phyloP scores from a whole-genome alignment of 2,329 filamentous ascomycete species.

The Microsporum audouinii region DNA sequence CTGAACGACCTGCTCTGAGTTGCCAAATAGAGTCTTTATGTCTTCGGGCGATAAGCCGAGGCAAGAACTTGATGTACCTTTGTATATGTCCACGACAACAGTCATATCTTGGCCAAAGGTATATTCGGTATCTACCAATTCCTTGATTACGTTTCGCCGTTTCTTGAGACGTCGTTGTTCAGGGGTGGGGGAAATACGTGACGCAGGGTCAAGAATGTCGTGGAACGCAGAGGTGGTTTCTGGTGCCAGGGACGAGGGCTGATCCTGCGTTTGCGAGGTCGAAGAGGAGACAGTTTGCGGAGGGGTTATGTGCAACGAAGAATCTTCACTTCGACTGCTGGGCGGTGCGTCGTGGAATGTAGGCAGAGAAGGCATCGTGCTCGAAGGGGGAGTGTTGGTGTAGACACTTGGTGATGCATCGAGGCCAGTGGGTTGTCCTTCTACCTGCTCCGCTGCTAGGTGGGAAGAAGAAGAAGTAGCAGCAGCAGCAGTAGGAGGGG shows the following conservation, averaged over 20 bases:
- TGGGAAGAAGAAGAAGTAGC: slow-evolving; percentile 23
- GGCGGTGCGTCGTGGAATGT: slow-evolving; percentile 16
- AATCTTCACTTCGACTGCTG: slow-evolving; percentile 27
- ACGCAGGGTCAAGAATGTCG: slow-evolving; percentile 11
- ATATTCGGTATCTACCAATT: slow-evolving; percentile 85
- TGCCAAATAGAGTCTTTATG: slow-evolving; percentile 81
- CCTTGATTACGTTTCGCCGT: slow-evolving; percentile 75
- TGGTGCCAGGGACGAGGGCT: background rate
- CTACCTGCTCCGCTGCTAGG: slow-evolving; percentile 9
- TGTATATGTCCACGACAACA: slow-evolving; percentile 95
- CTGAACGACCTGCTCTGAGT: slow-evolving; percentile 77
- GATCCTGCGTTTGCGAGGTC: slow-evolving; percentile 7
- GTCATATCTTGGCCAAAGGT: slow-evolving; percentile 92
- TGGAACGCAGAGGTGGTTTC: slow-evolving; percentile 11
- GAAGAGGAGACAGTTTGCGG: slow-evolving; percentile 27
- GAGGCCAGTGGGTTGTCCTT: slow-evolving; percentile 4
- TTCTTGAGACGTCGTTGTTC: slow-evolving; percentile 54
- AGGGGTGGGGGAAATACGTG: slow-evolving; percentile 25
- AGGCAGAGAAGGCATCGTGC: slow-evolving; percentile 10
- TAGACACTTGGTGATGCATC: slow-evolving; percentile 20
- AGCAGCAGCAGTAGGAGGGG: slow-evolving; percentile 10
- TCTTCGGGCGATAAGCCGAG: slow-evolving; percentile 71
- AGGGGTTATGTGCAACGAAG: slow-evolving; percentile 26
- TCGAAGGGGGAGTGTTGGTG: slow-evolving; percentile 12
- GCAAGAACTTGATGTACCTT: slow-evolving; percentile 75